Conservation (phyloP, 345 rosid species). For the Nephelium lappaceum region DNA sequence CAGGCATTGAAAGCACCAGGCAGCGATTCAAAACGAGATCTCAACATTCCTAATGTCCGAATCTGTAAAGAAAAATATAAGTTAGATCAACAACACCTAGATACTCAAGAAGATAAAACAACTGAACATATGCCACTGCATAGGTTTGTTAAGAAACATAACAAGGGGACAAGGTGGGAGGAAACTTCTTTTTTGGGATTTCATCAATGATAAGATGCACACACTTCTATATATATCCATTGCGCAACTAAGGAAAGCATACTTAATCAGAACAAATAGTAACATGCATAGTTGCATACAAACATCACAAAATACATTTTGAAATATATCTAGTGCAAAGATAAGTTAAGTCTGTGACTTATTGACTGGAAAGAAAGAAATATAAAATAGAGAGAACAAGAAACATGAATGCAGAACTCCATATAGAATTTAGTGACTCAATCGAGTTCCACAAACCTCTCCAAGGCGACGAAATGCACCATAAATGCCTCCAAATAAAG, state of each 20-base stretch:
- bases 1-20: slow-evolving; percentile 90
- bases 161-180: too few species aligned
- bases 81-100: slow-evolving; percentile 1
- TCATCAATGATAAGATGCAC: not conserved
- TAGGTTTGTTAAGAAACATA: not conserved
- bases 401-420: not conserved
- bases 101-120: not conserved
- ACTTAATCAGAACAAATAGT: not conserved
- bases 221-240: not conserved
- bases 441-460: slow-evolving; percentile 60
- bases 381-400: not conserved
- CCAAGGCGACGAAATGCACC: slow-evolving; percentile 99
- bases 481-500: slow-evolving; percentile 93
- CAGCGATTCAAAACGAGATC: slow-evolving; percentile 88
- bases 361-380: not conserved
- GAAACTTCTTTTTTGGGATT: too few species aligned
- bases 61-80: slow-evolving; percentile 54
- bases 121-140: not conserved
- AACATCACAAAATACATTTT: not conserved
- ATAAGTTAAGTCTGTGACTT: not conserved
- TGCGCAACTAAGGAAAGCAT: not conserved
- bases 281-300: not conserved
- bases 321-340: not conserved
- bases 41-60: slow-evolving; percentile 97
- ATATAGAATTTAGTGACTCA: slow-evolving; percentile 7